Base-by-base conservation (phyloP, 345 rosid genomes). In the Hevea brasiliensis region DNA sequence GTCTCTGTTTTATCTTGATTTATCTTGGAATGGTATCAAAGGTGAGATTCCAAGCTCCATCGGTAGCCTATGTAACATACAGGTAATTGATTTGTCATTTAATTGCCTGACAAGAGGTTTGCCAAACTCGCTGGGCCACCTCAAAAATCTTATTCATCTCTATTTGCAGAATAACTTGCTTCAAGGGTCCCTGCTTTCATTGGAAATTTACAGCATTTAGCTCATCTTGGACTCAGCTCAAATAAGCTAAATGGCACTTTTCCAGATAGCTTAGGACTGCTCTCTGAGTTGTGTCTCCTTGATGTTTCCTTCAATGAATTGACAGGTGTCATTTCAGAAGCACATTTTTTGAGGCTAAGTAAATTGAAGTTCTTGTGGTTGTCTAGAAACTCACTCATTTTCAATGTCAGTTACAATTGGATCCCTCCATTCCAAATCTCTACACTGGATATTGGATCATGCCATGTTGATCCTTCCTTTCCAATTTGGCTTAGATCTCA, bases 401-500 rank as follows among this genome's bases (percentile, higher is more conserved):
- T 89, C 9, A 74, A 82, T 35, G n/a, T 87, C 61, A 74, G 87
- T 54, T 23, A 79, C 37, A 47, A 75, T 1, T 89, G 90, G 93
- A 27, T 78, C 72, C 93, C 89, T 68, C 89, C 90, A 59, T 87
- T 89, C 74, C 77, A 76, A 70, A 79, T 85, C n/a, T 4, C 73
- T 66, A 45, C 14, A 29, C 76, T 87, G 70, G 80, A 84, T 32
- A 67, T 87, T 17, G 85, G 85, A 53, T 86, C 87, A 71, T 89
- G 89, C 76, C 67, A 44, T 44, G 64, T 84, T 14, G 89, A 89
- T 75, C 89, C 89, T 68, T 58, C 45, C 2, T 89, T 89, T 71
- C 89, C 93, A 1, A 61, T 74, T 66, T 89, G 90, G 93, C 82
- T 89, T 63, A 86, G 75, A 65, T 76, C 81, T 72, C 89, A 85